Conservation (phyloP, 768 basidiomycete genomes). For the Tremella mesenterica region DNA sequence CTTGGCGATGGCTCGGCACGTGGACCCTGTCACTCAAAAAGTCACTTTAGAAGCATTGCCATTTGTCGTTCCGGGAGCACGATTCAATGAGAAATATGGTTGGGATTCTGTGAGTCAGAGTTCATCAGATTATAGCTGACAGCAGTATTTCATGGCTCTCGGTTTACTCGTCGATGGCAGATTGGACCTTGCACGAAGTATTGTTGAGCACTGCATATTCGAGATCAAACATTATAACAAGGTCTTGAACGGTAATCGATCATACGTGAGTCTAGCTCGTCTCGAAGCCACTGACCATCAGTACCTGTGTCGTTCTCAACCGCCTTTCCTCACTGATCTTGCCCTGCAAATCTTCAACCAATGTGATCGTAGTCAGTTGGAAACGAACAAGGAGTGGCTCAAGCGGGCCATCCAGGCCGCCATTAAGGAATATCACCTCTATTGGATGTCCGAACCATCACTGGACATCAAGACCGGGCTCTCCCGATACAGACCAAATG, state of each 20-base stretch:
- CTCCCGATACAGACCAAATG: constrained; percentile 87
- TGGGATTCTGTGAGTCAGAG: constrained; percentile 38
- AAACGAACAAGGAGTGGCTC: constrained; percentile 78
- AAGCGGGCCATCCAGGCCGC: constrained; percentile 94
- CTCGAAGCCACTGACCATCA: constrained; percentile 23
- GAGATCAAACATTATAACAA: constrained; percentile 98
- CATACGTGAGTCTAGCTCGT: constrained; percentile 46
- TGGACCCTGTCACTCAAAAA: constrained; percentile 50
- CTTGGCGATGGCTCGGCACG: constrained; percentile 62
- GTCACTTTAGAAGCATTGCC: constrained; percentile 87
- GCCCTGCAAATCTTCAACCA: constrained; percentile 96
- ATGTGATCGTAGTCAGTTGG: constrained; percentile 72
- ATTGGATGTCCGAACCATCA: constrained; percentile 91
- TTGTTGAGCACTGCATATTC: constrained; percentile 98
- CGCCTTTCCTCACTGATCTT: constrained; percentile 98
- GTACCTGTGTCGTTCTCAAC: constrained; percentile 92
- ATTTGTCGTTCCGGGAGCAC: constrained; percentile 81
- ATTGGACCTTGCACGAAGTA: constrained; percentile 87
- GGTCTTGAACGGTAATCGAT: constrained; percentile 80
- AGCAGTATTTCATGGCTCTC: constrained; percentile 47
- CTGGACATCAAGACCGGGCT: constrained; percentile 91
- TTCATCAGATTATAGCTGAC: constrained; percentile 8
- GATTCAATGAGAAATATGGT: constrained; percentile 45
- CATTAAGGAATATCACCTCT: constrained; percentile 96
- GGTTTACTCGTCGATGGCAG: constrained; percentile 92